Evolutionary conservation across 345 rosid species (phyloP), one percentile per base, ranked within the genome.

Genomic region (Murraya koenigii): DNA sequence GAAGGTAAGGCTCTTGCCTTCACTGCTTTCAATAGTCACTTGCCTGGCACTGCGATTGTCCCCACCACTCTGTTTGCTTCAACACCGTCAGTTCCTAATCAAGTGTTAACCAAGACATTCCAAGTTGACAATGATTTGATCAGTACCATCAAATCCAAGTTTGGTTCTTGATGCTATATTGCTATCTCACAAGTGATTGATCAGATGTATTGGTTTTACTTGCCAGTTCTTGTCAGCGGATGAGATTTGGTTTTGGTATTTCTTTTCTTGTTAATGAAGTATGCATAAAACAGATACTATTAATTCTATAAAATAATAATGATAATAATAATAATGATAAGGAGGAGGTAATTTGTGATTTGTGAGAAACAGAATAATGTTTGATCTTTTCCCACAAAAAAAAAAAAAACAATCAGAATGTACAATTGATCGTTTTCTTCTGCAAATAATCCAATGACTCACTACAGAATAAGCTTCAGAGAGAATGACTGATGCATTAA

Each of bases 1-100:
- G 64, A 82, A 79, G 86, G 74, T 15, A 89, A 88, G 75, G 95
- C 93, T 32, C 88, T 85, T 17, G 38, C 88, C 79, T 77, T 85
- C 78, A 88, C 96, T 1, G 85, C 97, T 63, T 92, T 94, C 85
- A 92, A 92, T 80, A 94, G 98, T 65, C 93, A 89, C 54, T 75
- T 89, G 66, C 91, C 97, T 1, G 94, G 96, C 2, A 47, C 83
- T 1, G 91, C 11, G 49, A n/a, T 89, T 22, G 39, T 75, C 63
- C 67, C 94, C 6, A 36, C 3, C 8, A 82, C 76, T 30, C 82
- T 90, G 14, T 91, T 94, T 65, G 90, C 83, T 25, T 82, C 93
- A 11, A 69, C 66, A 2, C 95, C 96, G 59, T n/a, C 83, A 28
- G 84, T 94, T 63, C 96, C 93, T 22, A 86, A 82, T 71, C 78